Percentiles rank a stretch among this genome's conserved stretches.
Evolutionary conservation across 768 basidiomycete genomes (phyloP).

Genomic region (Tulasnella sp.): DNA sequence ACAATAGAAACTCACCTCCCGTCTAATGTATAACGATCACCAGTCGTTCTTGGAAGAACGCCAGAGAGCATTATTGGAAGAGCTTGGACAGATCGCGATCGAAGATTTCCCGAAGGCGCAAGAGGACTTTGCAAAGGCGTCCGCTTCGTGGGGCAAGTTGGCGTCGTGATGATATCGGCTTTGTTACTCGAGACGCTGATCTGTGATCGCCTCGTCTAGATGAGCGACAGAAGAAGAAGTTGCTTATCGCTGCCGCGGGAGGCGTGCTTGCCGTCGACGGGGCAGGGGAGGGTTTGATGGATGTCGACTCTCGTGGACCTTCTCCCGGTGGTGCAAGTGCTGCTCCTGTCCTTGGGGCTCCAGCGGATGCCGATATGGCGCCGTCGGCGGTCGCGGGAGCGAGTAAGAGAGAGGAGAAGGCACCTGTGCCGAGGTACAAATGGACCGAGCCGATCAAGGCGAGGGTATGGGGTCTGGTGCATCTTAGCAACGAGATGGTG

Average conservation of each 20-base stretch:
- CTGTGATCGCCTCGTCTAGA: slow-evolving; percentile 27
- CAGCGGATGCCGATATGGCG: not conserved
- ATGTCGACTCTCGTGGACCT: slow-evolving; percentile 18
- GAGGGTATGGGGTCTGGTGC: slow-evolving; percentile 68
- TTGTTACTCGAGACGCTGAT: not conserved
- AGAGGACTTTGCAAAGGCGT: slow-evolving; percentile 64
- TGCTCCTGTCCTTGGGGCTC: slow-evolving; percentile 8
- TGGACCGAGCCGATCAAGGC: slow-evolving; percentile 73
- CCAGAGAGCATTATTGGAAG: slow-evolving; percentile 55
- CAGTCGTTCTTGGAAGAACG: slow-evolving; percentile 49
- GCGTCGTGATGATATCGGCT: not conserved
- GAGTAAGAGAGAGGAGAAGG: slow-evolving; percentile 34
- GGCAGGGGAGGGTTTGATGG: not conserved
- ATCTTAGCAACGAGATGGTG: slow-evolving; percentile 74
- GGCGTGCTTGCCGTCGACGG: not conserved
- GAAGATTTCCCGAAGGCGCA: slow-evolving; percentile 57
- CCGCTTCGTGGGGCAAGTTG: slow-evolving; percentile 53
- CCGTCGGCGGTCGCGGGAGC: slow-evolving; percentile 9
- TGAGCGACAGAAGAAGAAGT: slow-evolving; percentile 33
- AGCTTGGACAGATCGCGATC: slow-evolving; percentile 49
- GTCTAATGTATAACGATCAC: slow-evolving; percentile 73
- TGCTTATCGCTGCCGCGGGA: slow-evolving; percentile 27
- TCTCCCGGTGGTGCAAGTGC: slow-evolving; percentile 18
- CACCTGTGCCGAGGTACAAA: slow-evolving; percentile 65
- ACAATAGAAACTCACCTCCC: slow-evolving; percentile 82